phyloP scores from a whole-genome alignment of 2,329 filamentous ascomycete genomes.

The Cercospora nicotianae region DNA sequence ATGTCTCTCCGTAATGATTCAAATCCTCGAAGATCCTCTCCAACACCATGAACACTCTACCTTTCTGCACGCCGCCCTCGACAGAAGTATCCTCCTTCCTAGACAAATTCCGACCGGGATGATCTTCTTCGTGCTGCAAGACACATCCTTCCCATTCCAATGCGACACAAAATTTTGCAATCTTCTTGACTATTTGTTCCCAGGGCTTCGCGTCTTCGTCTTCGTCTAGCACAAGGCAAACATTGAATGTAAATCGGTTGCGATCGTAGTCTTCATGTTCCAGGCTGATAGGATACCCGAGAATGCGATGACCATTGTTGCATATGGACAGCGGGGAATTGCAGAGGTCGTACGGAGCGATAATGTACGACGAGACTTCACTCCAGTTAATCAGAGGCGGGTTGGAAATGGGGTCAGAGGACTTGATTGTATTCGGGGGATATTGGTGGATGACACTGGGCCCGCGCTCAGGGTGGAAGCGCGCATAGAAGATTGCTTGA shows the following conservation, averaged over 20 bases:
- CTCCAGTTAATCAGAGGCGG: constrained; percentile 57
- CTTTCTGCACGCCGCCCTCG: constrained; percentile 18
- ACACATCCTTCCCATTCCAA: constrained; percentile 91
- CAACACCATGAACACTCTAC: constrained; percentile 67
- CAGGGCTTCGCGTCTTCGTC: constrained; percentile 63
- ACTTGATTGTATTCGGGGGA: constrained; percentile 30
- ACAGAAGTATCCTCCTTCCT: constrained; percentile 36
- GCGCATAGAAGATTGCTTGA: constrained; percentile 66
- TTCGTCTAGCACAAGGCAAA: constrained; percentile 77
- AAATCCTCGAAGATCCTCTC: constrained; percentile 88
- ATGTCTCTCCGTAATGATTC: constrained; percentile 93
- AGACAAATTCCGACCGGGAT: constrained; percentile 30
- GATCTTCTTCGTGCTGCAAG: constrained; percentile 62
- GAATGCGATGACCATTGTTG: constrained; percentile 73
- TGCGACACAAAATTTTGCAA: constrained; percentile 81
- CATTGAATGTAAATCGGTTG: constrained; percentile 96
- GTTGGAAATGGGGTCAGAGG: constrained; percentile 4
- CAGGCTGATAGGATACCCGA: constrained; percentile 88
- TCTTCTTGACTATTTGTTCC: constrained; percentile 73
- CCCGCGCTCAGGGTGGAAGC: constrained; percentile 59
- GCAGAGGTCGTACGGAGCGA: constrained; percentile 92
- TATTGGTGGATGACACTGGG: constrained; percentile 38
- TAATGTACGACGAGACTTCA: constrained; percentile 86
- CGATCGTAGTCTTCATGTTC: constrained; percentile 74
- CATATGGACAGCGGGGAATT: constrained; percentile 81